Conservation (phyloP, 1,284 basidiomycete genomes). For the Malassezia restricta region DNA sequence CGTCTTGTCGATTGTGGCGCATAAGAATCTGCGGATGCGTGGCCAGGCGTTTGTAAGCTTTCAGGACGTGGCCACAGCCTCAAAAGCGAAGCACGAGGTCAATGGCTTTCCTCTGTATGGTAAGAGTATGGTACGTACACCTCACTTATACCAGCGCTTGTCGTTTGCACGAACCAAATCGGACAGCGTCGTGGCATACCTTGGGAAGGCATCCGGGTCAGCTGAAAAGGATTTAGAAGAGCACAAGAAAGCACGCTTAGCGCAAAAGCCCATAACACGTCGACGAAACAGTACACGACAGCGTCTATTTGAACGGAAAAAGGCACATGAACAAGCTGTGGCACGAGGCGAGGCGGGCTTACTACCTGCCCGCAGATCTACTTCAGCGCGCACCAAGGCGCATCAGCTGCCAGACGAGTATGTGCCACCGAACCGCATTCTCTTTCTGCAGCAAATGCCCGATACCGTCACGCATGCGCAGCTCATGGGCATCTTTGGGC, state of each 20-base stretch:
- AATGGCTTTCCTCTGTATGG: constrained; percentile 87
- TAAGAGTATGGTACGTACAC: constrained; percentile 59
- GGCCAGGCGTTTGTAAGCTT: constrained; percentile 97
- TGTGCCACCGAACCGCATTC: constrained; percentile 93
- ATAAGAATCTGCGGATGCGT: constrained; percentile 85
- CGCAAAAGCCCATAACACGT: constrained; percentile 27
- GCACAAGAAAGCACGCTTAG: constrained; percentile 53
- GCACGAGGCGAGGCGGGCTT: constrained; percentile 1
- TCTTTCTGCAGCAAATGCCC: constrained; percentile 66
- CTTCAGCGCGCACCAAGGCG: constrained; percentile 17
- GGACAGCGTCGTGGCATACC: constrained; percentile 62
- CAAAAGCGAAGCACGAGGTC: constrained; percentile 80
- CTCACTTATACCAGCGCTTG: constrained; percentile 61
- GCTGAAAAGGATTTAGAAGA: constrained; percentile 19
- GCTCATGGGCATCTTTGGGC: constrained; percentile 32
- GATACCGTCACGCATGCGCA: constrained; percentile 24
- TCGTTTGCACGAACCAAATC: constrained; percentile 76
- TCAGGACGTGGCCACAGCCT: constrained; percentile 63
- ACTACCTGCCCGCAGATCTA: neutral
- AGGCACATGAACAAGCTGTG: neutral
- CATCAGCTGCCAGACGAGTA: constrained; percentile 86
- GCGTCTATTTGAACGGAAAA: constrained; percentile 24
- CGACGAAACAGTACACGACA: constrained; percentile 23
- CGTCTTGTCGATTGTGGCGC: constrained; percentile 81
- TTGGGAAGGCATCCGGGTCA: constrained; percentile 10